These are phyloP conservation scores for Bacidia rubella DNA, from an alignment of 495 filamentous ascomycete genomes.

Conservation along the genomic window DNA sequence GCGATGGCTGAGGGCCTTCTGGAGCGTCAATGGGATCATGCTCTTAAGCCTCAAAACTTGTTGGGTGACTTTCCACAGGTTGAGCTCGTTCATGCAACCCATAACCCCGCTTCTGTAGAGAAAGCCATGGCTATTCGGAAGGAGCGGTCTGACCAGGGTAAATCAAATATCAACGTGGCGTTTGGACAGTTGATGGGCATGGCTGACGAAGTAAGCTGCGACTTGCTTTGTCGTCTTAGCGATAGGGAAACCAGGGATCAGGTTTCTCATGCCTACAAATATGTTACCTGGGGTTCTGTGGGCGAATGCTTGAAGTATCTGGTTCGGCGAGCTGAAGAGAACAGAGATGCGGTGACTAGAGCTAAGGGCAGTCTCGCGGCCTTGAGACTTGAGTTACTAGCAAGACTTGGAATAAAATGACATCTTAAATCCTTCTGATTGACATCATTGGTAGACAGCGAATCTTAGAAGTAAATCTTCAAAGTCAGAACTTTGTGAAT, in stretches of 20 bases:
- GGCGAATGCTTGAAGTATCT: constrained; percentile 92
- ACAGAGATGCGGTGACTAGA: constrained; percentile 71
- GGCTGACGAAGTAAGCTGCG: constrained; percentile 88
- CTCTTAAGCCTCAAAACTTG: constrained; percentile 30
- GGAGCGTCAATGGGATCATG: constrained; percentile 38
- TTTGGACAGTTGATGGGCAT: constrained; percentile 93
- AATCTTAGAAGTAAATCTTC: no score
- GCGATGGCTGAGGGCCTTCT: constrained; percentile 44
- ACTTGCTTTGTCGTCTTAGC: no score
- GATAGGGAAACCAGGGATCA: no score
- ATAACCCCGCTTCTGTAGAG: constrained; percentile 72
- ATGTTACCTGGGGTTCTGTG: constrained; percentile 81
- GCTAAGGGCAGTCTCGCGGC: constrained; percentile 64
- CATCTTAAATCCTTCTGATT: background rate
- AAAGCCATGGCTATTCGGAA: constrained; percentile 50
- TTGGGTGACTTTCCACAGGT: constrained; percentile 43
- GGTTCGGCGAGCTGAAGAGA: constrained; percentile 75
- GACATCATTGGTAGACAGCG: no score
- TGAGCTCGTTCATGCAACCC: constrained; percentile 72
- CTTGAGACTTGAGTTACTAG: constrained; percentile 50
- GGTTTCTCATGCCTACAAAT: constrained; percentile 85
- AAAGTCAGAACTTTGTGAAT: no score
- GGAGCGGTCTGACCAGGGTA: constrained; percentile 30
- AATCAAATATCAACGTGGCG: constrained; percentile 44
- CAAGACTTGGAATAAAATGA: constrained; percentile 1